Conservation (phyloP, 306 rosid species). For the Rosa multiflora region DNA sequence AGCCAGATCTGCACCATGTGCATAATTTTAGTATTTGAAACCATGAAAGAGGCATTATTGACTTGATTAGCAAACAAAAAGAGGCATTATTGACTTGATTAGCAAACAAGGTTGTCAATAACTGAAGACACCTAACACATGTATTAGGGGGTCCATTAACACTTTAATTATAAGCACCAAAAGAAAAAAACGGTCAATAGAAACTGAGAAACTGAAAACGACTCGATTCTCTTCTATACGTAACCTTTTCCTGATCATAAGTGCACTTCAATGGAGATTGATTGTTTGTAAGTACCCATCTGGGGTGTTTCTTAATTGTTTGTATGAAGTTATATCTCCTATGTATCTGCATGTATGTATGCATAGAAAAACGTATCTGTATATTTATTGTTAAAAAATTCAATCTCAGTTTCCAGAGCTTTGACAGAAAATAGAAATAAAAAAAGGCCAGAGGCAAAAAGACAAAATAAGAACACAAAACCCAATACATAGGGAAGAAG, state of each 20-base stretch:
- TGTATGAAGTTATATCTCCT: too few species aligned
- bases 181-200: not conserved
- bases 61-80: not conserved
- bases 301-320: not conserved
- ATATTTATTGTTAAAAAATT: not conserved
- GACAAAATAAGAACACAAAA: not conserved
- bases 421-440: not conserved
- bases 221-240: not conserved
- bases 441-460: not conserved
- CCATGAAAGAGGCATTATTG: not conserved
- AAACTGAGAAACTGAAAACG: not conserved
- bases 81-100: conserved; percentile 5
- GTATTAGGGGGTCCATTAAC: not conserved
- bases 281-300: not conserved
- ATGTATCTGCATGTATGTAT: not conserved
- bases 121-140: not conserved
- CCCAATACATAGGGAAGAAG: not conserved
- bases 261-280: not conserved
- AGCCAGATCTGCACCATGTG: not conserved
- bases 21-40: not conserved
- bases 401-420: not conserved
- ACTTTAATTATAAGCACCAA: not conserved
- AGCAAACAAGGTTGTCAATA: not conserved
- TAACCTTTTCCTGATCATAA: not conserved
- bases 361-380: not conserved